Evolutionary conservation across 768 basidiomycete species (phyloP).

Genomic region (Agaricus subrufescens): DNA sequence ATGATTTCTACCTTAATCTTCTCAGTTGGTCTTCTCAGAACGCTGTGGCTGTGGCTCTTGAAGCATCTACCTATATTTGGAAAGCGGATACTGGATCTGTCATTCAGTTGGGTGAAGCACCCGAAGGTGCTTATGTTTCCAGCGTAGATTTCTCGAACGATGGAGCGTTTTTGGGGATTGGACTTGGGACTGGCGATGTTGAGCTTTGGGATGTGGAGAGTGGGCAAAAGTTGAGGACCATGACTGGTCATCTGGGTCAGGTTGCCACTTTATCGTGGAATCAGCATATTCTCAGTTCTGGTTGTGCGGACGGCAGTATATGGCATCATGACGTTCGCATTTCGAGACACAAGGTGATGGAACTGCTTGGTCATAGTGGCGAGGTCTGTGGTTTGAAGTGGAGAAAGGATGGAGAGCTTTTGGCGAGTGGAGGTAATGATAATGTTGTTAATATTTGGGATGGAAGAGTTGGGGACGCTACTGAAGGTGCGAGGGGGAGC

Average conservation of each 20-base stretch:
- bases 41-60: conserved; percentile 85
- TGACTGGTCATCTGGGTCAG: conserved; percentile 83
- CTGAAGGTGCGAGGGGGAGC: conserved; percentile 44
- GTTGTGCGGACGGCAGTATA: conserved; percentile 92
- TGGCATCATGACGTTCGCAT: conserved; percentile 95
- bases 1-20: conserved; percentile 97
- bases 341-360: conserved; percentile 83
- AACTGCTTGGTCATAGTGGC: conserved; percentile 83
- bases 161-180: conserved; percentile 78
- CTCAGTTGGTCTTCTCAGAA: conserved; percentile 87
- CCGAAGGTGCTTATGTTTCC: conserved; percentile 72
- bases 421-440: conserved; percentile 96
- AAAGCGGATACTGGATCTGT: conserved; percentile 86
- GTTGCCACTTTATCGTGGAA: conserved; percentile 86
- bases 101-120: conserved; percentile 68
- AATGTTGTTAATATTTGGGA: conserved; percentile 99
- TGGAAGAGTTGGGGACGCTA: conserved; percentile 61
- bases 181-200: conserved; percentile 76
- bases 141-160: conserved; percentile 78
- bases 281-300: conserved; percentile 79
- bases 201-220: conserved; percentile 93
- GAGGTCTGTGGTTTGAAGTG: conserved; percentile 93
- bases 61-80: conserved; percentile 89
- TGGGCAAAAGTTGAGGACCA: conserved; percentile 79
- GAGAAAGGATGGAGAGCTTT: conserved; percentile 81